Conservation (phyloP, 2,329 filamentous ascomycete genomes). For the Fusarium keratoplasticum region DNA sequence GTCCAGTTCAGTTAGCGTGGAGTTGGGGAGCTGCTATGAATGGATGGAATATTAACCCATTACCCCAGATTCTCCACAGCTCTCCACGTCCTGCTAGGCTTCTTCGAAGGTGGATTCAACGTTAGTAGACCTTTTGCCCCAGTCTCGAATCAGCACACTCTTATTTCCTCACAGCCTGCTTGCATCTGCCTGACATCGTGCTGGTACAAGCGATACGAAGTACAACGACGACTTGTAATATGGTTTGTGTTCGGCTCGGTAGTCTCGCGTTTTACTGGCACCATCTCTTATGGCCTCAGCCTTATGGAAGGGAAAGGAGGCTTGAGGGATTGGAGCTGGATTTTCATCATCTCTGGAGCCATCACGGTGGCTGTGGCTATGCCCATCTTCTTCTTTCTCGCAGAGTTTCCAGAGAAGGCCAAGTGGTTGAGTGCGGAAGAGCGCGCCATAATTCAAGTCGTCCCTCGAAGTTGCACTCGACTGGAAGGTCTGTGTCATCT, state of each 20-base stretch:
- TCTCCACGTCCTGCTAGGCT: neutral
- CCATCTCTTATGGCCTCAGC: neutral
- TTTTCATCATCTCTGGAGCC: too few relatives aligned
- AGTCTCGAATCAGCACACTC: neutral
- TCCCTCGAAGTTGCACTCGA: too few relatives aligned
- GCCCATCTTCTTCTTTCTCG: too few relatives aligned
- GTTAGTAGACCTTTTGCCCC: too few relatives aligned
- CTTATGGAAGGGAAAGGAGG: neutral
- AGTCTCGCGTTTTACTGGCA: neutral
- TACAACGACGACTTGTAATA: neutral
- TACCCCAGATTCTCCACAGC: neutral
- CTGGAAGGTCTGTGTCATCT: too few relatives aligned
- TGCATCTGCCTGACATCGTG: neutral
- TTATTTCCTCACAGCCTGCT: neutral
- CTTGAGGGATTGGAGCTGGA: too few relatives aligned
- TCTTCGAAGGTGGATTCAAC: slow-evolving; percentile 9
- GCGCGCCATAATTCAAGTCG: too few relatives aligned
- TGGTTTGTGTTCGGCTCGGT: neutral
- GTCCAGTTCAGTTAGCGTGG: too few relatives aligned
- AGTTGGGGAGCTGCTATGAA: neutral
- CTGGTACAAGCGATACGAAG: neutral
- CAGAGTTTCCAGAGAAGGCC: too few relatives aligned
- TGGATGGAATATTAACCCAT: neutral
- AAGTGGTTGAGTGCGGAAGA: too few relatives aligned
- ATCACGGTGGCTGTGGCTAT: too few relatives aligned